Evolutionary conservation across 805 yeast species (phyloP), one percentile per base, ranked within the genome.

Genomic region (Sugiyamaella smithiae): DNA sequence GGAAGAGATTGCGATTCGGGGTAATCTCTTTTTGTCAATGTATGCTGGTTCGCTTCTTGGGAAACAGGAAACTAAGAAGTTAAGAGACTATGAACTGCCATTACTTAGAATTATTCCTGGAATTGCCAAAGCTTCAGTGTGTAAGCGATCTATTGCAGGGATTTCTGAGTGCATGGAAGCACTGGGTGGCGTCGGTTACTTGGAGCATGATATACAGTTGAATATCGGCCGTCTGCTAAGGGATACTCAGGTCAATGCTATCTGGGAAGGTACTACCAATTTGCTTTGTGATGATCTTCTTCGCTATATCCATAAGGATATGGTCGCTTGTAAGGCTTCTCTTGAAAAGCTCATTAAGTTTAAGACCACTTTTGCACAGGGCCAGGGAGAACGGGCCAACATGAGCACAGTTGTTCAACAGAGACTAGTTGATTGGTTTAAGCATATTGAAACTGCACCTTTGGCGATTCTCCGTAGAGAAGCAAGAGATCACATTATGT

Each of bases 211-310:
- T 26, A 57, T 58, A 5, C 56, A 51, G 28, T 37, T 64, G 45
- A 62, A 63, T 45, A 59, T 63, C 37, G 67, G 60, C 2, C 45
- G 65, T 2, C 43, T 62, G 2, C 51, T 49, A 25, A 49, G 65
- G 16, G 67, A 63, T 37, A 51, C 63, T 9, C 67, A 64, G 48
- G 67, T 63, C 5, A 58, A 58, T 11, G 49, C 63, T 14, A 63
- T 63, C 29, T 63, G 67, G 67, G 67, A 63, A 41, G 67, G 67
- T 17, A 63, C 67, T 5, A 64, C 67, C 12, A 63, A 63, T 33
- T 66, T 64, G 14, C 52, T 63, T 40, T 47, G 56, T 35, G 63
- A 62, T 33, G 67, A 63, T 45, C 48, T 53, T 3, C 52, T 59
- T 6, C 42, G 64, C 14, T 42, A 43, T 25, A 38, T 56, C 16